These are phyloP conservation scores for Candida insectalens DNA, from an alignment of 805 yeast species.

Conservation along the genomic window DNA sequence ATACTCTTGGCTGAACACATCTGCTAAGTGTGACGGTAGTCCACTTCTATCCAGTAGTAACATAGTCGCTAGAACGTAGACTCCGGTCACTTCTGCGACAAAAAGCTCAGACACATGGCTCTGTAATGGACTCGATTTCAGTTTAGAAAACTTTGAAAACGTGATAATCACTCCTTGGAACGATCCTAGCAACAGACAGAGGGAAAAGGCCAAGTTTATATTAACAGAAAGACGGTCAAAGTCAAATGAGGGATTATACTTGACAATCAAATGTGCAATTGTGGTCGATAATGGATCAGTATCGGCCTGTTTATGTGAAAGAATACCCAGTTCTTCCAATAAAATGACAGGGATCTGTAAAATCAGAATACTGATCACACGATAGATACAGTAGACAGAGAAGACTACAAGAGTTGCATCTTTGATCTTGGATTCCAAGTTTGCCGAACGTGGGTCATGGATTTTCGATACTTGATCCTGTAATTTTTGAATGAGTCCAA, in stretches of 20 bases:
- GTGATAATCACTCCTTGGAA: constrained; percentile 57
- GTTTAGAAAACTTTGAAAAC: constrained; percentile 36
- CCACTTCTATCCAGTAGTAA: constrained; percentile 35
- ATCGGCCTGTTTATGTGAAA: not conserved
- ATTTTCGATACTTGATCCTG: constrained; percentile 1
- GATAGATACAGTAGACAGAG: constrained; percentile 39
- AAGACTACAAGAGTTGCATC: constrained; percentile 22
- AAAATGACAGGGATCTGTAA: constrained; percentile 29
- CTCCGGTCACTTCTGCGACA: constrained; percentile 32
- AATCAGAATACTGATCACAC: constrained; percentile 32
- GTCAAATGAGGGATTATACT: constrained; percentile 19
- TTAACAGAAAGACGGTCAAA: constrained; percentile 34
- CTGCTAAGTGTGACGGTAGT: constrained; percentile 34
- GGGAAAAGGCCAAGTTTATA: constrained; percentile 43
- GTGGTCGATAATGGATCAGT: constrained; percentile 34
- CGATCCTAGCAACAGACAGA: constrained; percentile 50
- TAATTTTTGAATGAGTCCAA: constrained; percentile 2
- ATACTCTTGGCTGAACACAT: constrained; percentile 10
- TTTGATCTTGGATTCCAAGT: not conserved
- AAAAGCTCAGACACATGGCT: constrained; percentile 27
- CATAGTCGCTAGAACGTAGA: constrained; percentile 43
- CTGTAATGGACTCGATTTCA: constrained; percentile 4
- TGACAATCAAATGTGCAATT: constrained; percentile 28
- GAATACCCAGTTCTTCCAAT: constrained; percentile 8
- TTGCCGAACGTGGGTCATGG: constrained; percentile 3